A percentile compares a stretch with the other conserved stretches of the same genome.
phyloP scores from a whole-genome alignment of 371 early-diverging fungal genomes.

The Mucor lusitanicus region DNA sequence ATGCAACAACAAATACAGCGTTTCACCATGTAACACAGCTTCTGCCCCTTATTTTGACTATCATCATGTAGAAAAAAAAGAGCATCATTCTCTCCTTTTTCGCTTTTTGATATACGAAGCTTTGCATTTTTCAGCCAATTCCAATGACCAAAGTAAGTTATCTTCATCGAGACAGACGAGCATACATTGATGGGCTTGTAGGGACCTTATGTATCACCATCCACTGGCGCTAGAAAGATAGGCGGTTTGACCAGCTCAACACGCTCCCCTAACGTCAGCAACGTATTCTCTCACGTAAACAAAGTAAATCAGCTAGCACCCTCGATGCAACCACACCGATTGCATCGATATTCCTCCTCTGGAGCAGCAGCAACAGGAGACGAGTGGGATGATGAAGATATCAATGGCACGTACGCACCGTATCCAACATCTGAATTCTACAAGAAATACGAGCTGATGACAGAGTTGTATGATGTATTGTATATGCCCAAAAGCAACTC shows the following conservation, averaged over 20 bases:
- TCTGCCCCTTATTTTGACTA: no score
- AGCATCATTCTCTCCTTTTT: no score
- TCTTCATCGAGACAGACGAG: not conserved
- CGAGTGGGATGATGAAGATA: conserved; percentile 20
- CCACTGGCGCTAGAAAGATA: conserved; percentile 28
- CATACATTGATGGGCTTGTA: not conserved
- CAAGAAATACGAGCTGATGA: conserved; percentile 56
- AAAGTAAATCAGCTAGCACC: conserved; percentile 1
- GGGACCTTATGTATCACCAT: conserved; percentile 31
- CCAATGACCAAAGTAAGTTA: not conserved
- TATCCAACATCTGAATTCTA: conserved; percentile 28
- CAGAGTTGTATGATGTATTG: conserved; percentile 37
- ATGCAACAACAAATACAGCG: no score
- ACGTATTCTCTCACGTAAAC: conserved; percentile 23
- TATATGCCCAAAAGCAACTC: not conserved
- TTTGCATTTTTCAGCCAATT: no score
- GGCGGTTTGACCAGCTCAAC: conserved; percentile 16
- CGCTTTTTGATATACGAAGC: no score
- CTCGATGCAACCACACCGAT: conserved; percentile 2
- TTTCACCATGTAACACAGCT: no score
- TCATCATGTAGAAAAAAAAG: no score
- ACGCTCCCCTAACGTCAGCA: conserved; percentile 31
- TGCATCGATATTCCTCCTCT: conserved; percentile 5
- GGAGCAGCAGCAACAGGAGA: not conserved
- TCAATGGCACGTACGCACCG: conserved; percentile 4